Evolutionary conservation across 805 yeast genomes (phyloP).

Genomic region (Teunomyces cretensis): DNA sequence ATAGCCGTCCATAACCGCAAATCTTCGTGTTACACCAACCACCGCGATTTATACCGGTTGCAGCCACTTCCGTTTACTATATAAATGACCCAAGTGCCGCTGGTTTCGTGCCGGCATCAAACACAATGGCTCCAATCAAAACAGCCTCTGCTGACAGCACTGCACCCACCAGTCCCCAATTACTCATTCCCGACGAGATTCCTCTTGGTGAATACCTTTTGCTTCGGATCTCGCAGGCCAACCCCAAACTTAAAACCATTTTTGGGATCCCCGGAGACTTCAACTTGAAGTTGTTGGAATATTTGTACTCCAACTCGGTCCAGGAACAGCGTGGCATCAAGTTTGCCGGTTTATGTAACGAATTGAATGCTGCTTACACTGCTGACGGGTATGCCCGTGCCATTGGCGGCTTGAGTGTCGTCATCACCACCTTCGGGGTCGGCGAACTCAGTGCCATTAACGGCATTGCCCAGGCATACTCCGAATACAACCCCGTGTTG

Average conservation of each 20-base stretch:
- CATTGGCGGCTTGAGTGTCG: conserved; percentile 59
- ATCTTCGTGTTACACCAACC: background rate
- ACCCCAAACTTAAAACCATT: conserved; percentile 49
- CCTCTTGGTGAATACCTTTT: conserved; percentile 69
- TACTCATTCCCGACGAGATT: conserved; percentile 15
- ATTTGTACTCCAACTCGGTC: conserved; percentile 49
- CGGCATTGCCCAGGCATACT: conserved; percentile 79
- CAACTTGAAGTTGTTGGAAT: conserved; percentile 66
- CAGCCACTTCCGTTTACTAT: no score
- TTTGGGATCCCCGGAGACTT: conserved; percentile 85
- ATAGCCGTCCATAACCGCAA: background rate
- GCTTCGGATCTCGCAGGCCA: conserved; percentile 52
- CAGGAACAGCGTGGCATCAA: conserved; percentile 38
- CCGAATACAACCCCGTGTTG: conserved; percentile 75
- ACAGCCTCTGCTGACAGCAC: background rate
- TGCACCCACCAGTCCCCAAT: background rate
- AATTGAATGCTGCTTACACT: conserved; percentile 84
- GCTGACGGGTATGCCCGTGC: conserved; percentile 86
- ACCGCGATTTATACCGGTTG: no score
- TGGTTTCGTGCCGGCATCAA: no score
- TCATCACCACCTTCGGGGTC: conserved; percentile 78
- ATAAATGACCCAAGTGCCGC: no score
- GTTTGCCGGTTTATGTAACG: conserved; percentile 88
- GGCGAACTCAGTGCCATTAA: conserved; percentile 86
- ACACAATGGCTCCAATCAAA: background rate